Evolutionary conservation across 257 asterid genomes (phyloP), one percentile per base, ranked within the genome.

Genomic region (Striga asiatica): DNA sequence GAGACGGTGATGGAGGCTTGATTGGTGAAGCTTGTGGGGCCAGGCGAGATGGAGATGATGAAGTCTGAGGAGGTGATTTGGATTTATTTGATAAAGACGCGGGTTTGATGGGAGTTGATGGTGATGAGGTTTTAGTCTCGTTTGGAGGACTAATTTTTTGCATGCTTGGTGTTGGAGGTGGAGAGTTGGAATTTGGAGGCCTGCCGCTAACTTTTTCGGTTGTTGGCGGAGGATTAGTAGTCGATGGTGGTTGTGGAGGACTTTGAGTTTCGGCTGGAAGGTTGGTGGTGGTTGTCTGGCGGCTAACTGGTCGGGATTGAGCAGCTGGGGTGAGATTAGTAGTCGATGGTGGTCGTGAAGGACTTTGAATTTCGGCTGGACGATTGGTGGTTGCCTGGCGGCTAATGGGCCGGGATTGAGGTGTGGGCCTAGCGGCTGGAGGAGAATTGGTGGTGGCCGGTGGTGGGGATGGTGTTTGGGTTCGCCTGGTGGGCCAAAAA

Each of bases 401-500:
- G 14, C 9, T 6, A 41, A 41, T 3, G 23, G 51, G 25, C 50
- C 61, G 68, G 10, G 60, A 7, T 59, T 55, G 63, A 8, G 39
- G 23, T 31, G 28, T 20, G 31, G 59, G 63, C 29, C 66, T 23
- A n/a, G 19, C 8, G 31, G 16, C 18, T 29, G 54, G n/a, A 1
- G 68, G 37, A 2, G 71, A 19, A 24, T 20, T 32, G 5, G 64
- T 58, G 38, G 53, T 21, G 16, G 62, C 8, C 16, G 66, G 68
- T 14, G 12, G 53, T 50, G 50, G 68, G 6, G 63, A 21, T 0
- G 76, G 20, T 20, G 70, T 61, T 60, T 69, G 78, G 54, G 70
- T 4, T 37, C 78, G 79, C 31, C 77, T 76, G 0, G 76, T 50
- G 19, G 78, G 49, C 77, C 83, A 72, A 31, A 83, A 70, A 11